Base-by-base conservation (phyloP, 2,329 filamentous ascomycete species). In the Massarina eburnea region DNA sequence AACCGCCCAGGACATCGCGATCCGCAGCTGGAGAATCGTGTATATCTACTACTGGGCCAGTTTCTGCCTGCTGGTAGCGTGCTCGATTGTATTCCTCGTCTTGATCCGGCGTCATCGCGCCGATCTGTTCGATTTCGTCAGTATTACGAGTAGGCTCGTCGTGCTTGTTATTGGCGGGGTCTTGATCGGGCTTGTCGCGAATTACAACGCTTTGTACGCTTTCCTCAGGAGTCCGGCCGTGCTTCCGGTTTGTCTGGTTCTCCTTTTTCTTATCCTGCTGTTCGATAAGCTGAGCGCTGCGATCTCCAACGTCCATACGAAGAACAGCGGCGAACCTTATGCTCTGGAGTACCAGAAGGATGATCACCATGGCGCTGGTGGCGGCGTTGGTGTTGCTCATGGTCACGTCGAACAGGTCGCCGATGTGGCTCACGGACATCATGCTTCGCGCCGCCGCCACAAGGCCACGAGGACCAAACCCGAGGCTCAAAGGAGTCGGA, bases 121-220 rank as follows among this genome's bases (percentile, higher is more conserved):
- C 44, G 71, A 74, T 46, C 41, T 68, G 12, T 73, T 70, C 55
- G 71, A 74, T 51, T 68, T 61, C 45, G 64, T 68, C 14, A 67
- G 67, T 18, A 54, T 73, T 41, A 59, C 66, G 26, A 39, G 59
- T 9, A 65, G 68, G 17, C 46, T 61, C 22, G 39, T 62, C 8
- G 57, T 62, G 2, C 49, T 67, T 1, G 49, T 51, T 3, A 55
- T 62, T 14, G 63, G 70, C 15, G 54, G 43, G 6, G 50, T 55
- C 0, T 51, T 71, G 44, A 48, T 72, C n/a, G 64, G 52, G 6
- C 39, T 71, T 17, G 57, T 62, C 34, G 50, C 58, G 19, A 56
- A 61, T 43, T 48, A 57, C 12, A 32, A 49, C 17, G 40, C 48
- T 4, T 48, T 64, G 1, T 59, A 60, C 40, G 36, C 46, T 5